Conservation (phyloP, 345 rosid species). For the Gossypium turneri region DNA sequence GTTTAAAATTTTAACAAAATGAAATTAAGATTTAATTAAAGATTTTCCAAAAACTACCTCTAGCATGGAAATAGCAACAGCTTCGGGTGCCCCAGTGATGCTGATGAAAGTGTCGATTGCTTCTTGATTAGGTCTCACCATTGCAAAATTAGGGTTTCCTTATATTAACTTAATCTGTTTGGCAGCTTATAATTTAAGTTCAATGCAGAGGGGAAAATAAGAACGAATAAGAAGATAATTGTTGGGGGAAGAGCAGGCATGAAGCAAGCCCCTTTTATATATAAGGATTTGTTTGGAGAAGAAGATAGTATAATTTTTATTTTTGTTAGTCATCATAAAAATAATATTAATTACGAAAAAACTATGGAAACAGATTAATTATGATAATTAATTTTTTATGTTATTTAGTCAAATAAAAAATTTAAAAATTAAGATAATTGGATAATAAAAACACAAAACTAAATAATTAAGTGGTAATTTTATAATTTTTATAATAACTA, state of each 20-base stretch:
- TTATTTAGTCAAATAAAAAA: too few relatives aligned
- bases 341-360: too few relatives aligned
- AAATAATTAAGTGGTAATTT: too few relatives aligned
- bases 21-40: conserved; percentile 2
- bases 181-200: conserved; percentile 3
- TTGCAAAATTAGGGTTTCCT: conserved; percentile 16
- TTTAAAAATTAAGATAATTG: too few relatives aligned
- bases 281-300: conserved; percentile 1
- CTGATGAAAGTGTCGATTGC: conserved; percentile 74
- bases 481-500: too few relatives aligned
- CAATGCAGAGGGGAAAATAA: neutral
- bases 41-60: conserved; percentile 42
- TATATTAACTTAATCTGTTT: neutral
- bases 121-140: conserved; percentile 77
- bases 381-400: too few relatives aligned
- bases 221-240: neutral
- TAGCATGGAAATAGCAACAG: conserved; percentile 60
- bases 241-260: neutral
- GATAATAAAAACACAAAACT: too few relatives aligned
- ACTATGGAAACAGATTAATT: too few relatives aligned
- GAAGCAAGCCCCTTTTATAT: neutral
- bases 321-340: neutral
- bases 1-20: neutral
- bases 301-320: neutral
- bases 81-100: conserved; percentile 78